Percentiles rank a stretch among this genome's conserved stretches.
phyloP scores from a whole-genome alignment of 2,329 filamentous ascomycete genomes.

The Fusarium sp. region DNA sequence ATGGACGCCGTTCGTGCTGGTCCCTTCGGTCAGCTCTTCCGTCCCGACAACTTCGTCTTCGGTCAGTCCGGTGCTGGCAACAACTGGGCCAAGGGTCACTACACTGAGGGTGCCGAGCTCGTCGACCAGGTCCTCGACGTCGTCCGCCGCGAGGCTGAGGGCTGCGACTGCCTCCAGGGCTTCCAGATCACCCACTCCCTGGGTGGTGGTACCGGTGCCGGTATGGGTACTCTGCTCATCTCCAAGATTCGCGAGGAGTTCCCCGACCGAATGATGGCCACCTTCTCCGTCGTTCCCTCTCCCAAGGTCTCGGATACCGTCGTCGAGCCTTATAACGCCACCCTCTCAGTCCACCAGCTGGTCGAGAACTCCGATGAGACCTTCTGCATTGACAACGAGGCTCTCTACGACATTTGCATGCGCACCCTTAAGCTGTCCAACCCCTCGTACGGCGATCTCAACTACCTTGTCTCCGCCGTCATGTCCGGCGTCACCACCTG shows the following conservation, averaged over 20 bases:
- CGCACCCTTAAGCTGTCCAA: conserved; percentile 98
- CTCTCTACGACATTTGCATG: conserved; percentile 99
- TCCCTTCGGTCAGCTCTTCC: conserved; percentile 99
- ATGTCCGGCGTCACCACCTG: conserved; percentile 99
- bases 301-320: conserved; percentile 99
- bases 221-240: conserved; percentile 99
- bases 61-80: conserved; percentile 99
- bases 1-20: conserved; percentile 99
- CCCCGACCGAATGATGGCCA: conserved; percentile 99
- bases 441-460: conserved; percentile 98
- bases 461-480: conserved; percentile 99
- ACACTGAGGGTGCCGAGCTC: conserved; percentile 99
- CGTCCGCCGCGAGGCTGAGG: conserved; percentile 97
- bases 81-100: conserved; percentile 99
- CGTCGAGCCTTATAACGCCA: conserved; percentile 99
- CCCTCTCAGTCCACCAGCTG: conserved; percentile 97
- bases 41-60: conserved; percentile 99
- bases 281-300: conserved; percentile 98
- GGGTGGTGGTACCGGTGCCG: conserved; percentile 99
- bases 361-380: conserved; percentile 99
- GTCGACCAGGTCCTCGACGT: conserved; percentile 99
- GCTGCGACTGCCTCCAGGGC: conserved; percentile 99
- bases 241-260: conserved; percentile 99
- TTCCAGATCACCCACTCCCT: conserved; percentile 99
- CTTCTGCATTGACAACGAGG: conserved; percentile 99